Conservation (phyloP, 805 yeast genomes). For the Maudiozyma saulgeensis region DNA sequence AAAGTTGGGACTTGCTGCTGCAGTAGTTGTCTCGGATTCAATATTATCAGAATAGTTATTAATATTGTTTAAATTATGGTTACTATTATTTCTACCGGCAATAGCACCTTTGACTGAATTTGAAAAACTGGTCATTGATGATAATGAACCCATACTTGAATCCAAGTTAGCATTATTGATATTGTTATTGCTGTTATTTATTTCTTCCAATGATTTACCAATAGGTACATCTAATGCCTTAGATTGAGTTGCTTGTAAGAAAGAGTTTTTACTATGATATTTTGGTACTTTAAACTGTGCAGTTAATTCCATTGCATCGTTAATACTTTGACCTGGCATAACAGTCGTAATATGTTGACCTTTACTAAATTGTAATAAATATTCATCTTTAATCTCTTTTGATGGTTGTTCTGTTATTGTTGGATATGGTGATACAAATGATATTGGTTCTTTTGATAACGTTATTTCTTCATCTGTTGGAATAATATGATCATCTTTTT, state of each 20-base stretch:
- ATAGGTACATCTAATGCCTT: slow-evolving; percentile 24
- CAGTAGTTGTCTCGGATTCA: not conserved
- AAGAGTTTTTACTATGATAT: slow-evolving; percentile 27
- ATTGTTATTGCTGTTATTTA: not conserved
- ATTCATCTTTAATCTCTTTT: slow-evolving; percentile 18
- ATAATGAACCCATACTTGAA: not conserved
- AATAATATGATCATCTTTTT: not conserved
- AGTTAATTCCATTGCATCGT: slow-evolving; percentile 26
- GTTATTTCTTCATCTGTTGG: not conserved
- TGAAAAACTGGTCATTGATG: not conserved
- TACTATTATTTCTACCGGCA: too few relatives aligned
- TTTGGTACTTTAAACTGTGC: slow-evolving; percentile 26
- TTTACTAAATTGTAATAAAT: slow-evolving; percentile 11
- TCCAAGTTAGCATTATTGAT: not conserved
- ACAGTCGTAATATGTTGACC: slow-evolving; percentile 21
- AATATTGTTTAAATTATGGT: not conserved
- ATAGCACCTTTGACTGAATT: not conserved
- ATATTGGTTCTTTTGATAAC: not conserved
- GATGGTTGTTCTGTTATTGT: slow-evolving; percentile 24
- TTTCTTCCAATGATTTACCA: slow-evolving; percentile 7
- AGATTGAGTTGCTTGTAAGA: slow-evolving; percentile 21
- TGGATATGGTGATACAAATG: slow-evolving; percentile 17
- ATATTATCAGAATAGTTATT: not conserved
- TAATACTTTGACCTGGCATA: slow-evolving; percentile 26
- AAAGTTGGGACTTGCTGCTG: not conserved